Conservation (phyloP, 176 grass and related monocot genomes). For the Pharus latifolius region DNA sequence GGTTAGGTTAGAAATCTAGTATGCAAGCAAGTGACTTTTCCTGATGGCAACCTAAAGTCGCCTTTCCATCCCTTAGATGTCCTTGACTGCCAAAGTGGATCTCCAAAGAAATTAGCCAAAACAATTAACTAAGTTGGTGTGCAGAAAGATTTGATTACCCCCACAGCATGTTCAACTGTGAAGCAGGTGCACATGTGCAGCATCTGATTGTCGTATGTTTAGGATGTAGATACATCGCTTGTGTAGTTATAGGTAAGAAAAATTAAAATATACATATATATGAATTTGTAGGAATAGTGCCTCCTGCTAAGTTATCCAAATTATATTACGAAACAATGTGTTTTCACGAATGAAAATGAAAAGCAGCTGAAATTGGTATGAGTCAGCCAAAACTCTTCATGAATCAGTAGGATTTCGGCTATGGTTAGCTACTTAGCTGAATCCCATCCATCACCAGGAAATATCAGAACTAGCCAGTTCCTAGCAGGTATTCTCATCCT, state of each 20-base stretch:
- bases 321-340: not conserved
- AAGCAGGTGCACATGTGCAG: not conserved
- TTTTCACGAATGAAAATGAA: not conserved
- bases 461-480: not conserved
- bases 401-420: not conserved
- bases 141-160: not conserved
- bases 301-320: not conserved
- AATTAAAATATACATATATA: too few species aligned
- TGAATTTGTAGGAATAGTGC: not conserved
- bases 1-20: not conserved
- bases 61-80: not conserved
- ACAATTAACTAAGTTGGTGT: not conserved
- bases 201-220: not conserved
- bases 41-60: not conserved
- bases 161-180: not conserved
- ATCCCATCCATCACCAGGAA: not conserved
- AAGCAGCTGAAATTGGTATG: not conserved
- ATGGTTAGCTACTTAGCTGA: not conserved
- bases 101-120: not conserved
- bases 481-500: not conserved
- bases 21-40: not conserved
- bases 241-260: too few species aligned
- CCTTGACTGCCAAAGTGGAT: not conserved
- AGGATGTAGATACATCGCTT: not conserved
- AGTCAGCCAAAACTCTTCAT: not conserved